Conservation (phyloP, 768 basidiomycete species). For the Cystobasidiopsis lactophilus region DNA sequence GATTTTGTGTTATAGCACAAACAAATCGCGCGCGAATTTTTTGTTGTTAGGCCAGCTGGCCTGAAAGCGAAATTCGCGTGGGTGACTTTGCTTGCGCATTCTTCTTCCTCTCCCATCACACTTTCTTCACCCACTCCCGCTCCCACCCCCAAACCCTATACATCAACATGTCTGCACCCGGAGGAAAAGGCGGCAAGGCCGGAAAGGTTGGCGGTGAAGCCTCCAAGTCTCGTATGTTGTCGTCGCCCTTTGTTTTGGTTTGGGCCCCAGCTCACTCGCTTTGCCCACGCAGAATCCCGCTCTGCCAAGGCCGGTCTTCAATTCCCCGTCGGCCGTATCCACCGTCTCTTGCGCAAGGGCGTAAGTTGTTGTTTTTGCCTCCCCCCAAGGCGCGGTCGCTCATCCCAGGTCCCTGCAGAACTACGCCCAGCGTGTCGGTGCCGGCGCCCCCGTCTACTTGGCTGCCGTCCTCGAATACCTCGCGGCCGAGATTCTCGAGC, state of each 20-base stretch:
- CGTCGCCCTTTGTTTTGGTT: background rate
- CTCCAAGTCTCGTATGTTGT: slow-evolving; percentile 4
- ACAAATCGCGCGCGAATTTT: no score
- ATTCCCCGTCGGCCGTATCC: slow-evolving; percentile 66
- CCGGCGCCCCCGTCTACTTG: slow-evolving; percentile 71
- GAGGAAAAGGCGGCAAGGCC: slow-evolving; percentile 6
- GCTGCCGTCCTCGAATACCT: slow-evolving; percentile 73
- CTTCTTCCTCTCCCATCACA: slow-evolving; percentile 18
- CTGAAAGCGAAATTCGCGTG: no score
- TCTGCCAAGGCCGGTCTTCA: slow-evolving; percentile 36
- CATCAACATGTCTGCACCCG: slow-evolving; percentile 7
- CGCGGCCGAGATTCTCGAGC: slow-evolving; percentile 63
- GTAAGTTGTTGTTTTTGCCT: no score
- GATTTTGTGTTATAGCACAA: no score
- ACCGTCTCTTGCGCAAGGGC: slow-evolving; percentile 51
- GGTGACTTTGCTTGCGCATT: background rate
- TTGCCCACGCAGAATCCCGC: slow-evolving; percentile 31
- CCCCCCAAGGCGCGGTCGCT: no score
- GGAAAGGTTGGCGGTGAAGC: slow-evolving; percentile 9
- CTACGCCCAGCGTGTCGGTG: slow-evolving; percentile 70
- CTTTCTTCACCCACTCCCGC: slow-evolving; percentile 12
- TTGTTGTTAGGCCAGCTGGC: no score
- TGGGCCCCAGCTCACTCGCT: background rate
- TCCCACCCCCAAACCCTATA: slow-evolving; percentile 7
- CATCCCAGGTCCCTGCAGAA: no score